A percentile compares a stretch with the other conserved stretches of the same genome.
These are phyloP conservation scores for Monilinia fructigena DNA, from an alignment of 2,329 filamentous ascomycete genomes.

Conservation along the genomic window DNA sequence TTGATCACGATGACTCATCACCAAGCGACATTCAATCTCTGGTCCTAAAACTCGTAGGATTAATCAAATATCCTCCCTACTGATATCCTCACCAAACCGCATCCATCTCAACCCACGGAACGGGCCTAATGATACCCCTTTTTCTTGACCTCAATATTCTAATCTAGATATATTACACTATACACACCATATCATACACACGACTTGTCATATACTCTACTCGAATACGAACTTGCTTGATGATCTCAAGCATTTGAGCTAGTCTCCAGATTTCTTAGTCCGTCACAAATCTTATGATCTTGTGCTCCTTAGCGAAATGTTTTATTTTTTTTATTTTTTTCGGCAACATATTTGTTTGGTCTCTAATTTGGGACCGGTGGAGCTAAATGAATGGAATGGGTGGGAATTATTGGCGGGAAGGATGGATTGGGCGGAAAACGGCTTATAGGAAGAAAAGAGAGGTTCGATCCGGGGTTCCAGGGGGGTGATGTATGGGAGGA, in stretches of 20 bases:
- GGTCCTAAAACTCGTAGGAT: neutral
- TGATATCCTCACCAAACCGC: neutral
- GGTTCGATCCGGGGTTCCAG: neutral
- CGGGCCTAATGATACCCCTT: too few relatives aligned
- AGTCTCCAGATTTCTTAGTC: conserved; percentile 7
- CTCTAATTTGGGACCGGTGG: neutral
- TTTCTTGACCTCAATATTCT: neutral
- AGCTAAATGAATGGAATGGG: neutral
- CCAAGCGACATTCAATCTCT: neutral
- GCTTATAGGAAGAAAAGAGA: conserved; percentile 7
- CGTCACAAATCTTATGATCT: neutral
- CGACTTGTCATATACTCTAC: conserved; percentile 7
- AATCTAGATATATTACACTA: neutral
- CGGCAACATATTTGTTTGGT: neutral
- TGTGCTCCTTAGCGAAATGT: conserved; percentile 9
- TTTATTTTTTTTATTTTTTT: conserved; percentile 3
- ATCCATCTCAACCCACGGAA: neutral
- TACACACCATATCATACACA: neutral
- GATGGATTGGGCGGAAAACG: neutral
- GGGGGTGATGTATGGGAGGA: neutral
- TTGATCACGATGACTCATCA: neutral
- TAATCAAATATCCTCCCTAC: neutral
- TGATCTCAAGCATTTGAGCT: conserved; percentile 3
- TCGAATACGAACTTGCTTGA: neutral
- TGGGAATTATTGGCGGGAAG: conserved; percentile 9